Base-by-base conservation (phyloP, 805 yeast species). In the Lipomyces anomalus region DNA sequence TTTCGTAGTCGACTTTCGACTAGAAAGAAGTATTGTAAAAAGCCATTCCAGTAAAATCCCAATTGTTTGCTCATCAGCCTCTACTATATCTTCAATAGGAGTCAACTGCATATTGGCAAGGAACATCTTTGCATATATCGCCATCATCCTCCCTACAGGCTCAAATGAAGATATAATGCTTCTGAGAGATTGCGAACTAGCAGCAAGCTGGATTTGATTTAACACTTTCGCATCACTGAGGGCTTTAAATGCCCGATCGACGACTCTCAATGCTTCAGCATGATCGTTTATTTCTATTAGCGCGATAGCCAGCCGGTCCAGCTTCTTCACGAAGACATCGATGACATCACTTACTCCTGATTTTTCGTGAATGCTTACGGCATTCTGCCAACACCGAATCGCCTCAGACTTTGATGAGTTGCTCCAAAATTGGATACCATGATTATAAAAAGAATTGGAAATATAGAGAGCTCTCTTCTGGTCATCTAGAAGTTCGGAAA, bases 301-400 rank as follows among this genome's bases (percentile, higher is more conserved):
- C 1, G 53, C 53, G 4, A 47, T 21, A 3, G 44, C 48, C 24
- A 50, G 37, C 3, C 53, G 24, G 23, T 50, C 53, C 4, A 49
- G 40, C 47, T 49, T 49, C 38, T 42, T 49, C 4, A 35, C 40
- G 4, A 46, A 34, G 2, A n/a, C n/a, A n/a, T n/a, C n/a, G n/a
- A n/a, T n/a, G n/a, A n/a, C n/a, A n/a, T n/a, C 16, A 5, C 20
- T 9, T 20, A 6, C 26, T 11, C 30, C 21, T 7, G n/a, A 18
- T n/a, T 26, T 41, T 6, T 48, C 22, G 16, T 49, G 48, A 4
- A 46, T 20, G 3, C 24, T 35, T 16, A 49, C 22, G 2, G 53
- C 42, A 2, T n/a, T 20, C 11, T 33, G 36, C 54, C 54, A 50
- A 6, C 46, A 32, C 4, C 4, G n/a, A 22, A 41, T 7, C 4